A percentile compares a stretch with the other conserved stretches of the same genome.
Conservation (phyloP, 2,329 filamentous ascomycete genomes). For the Pyrenochaeta sp. region DNA sequence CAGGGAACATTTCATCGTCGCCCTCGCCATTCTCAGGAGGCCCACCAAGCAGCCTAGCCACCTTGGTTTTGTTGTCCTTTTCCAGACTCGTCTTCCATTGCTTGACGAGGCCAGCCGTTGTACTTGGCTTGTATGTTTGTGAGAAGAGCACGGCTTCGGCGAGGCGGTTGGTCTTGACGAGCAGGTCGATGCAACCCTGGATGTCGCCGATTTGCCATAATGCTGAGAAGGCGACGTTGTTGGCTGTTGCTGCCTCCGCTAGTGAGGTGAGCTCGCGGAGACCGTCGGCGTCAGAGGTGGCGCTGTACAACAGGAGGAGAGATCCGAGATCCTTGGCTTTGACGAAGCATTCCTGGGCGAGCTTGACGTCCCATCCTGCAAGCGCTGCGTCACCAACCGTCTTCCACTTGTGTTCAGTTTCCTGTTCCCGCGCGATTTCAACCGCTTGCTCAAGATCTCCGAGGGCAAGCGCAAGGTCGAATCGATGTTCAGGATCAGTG, state of each 20-base stretch:
- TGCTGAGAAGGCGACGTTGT: conserved; percentile 93
- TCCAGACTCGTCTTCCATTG: conserved; percentile 87
- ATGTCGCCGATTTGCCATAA: conserved; percentile 88
- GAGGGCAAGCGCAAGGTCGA: conserved; percentile 85
- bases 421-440: conserved; percentile 80
- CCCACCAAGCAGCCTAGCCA: conserved; percentile 81
- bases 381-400: conserved; percentile 92
- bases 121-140: conserved; percentile 92
- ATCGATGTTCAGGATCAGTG: conserved; percentile 94
- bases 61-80: conserved; percentile 82
- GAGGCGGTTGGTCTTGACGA: conserved; percentile 78
- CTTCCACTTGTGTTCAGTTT: conserved; percentile 98
- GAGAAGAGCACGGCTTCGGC: conserved; percentile 91
- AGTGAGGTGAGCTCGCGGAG: conserved; percentile 75
- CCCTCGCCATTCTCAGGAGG: conserved; percentile 70
- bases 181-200: conserved; percentile 78
- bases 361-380: conserved; percentile 80
- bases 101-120: conserved; percentile 70
- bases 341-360: conserved; percentile 92
- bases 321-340: conserved; percentile 91
- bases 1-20: conserved; percentile 86
- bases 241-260: conserved; percentile 77
- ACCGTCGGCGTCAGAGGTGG: conserved; percentile 79
- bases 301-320: conserved; percentile 85
- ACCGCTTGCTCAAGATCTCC: conserved; percentile 86